These are phyloP conservation scores for Zalerion maritima DNA, from an alignment of 495 filamentous ascomycete genomes.

Conservation along the genomic window DNA sequence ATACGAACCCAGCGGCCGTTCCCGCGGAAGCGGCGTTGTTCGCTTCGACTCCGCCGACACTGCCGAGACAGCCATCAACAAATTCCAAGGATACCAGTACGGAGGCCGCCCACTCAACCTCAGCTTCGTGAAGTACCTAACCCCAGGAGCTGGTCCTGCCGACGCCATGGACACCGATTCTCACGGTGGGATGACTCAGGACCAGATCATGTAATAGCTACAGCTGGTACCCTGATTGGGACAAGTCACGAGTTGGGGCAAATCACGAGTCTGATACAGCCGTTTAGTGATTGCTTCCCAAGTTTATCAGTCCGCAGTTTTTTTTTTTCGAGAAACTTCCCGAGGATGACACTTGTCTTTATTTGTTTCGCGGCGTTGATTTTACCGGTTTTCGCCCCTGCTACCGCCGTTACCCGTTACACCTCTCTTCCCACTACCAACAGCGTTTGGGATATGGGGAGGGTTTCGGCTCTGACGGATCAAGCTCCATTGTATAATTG, in stretches of 20 bases:
- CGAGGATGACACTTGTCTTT: too few relatives aligned
- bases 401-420: too few relatives aligned
- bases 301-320: too few relatives aligned
- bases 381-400: constrained; percentile 7
- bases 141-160: constrained; percentile 39
- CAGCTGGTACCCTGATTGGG: background rate
- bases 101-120: constrained; percentile 88
- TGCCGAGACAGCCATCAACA: constrained; percentile 86
- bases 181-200: constrained; percentile 70
- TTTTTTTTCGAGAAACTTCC: too few relatives aligned
- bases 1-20: constrained; percentile 92
- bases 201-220: constrained; percentile 79
- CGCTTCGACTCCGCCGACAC: constrained; percentile 73
- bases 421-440: too few relatives aligned
- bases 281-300: too few relatives aligned
- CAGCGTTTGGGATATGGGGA: too few relatives aligned
- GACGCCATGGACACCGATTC: constrained; percentile 75
- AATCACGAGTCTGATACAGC: too few relatives aligned
- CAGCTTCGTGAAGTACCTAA: constrained; percentile 81
- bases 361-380: too few relatives aligned
- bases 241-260: too few relatives aligned
- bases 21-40: constrained; percentile 88
- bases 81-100: constrained; percentile 96
- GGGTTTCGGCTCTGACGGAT: too few relatives aligned
- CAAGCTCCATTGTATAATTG: too few relatives aligned